Percentiles rank a stretch among this genome's conserved stretches.
Evolutionary conservation across 352 stramenopile genomes (phyloP).

Genomic region (Phytophthora sp.): DNA sequence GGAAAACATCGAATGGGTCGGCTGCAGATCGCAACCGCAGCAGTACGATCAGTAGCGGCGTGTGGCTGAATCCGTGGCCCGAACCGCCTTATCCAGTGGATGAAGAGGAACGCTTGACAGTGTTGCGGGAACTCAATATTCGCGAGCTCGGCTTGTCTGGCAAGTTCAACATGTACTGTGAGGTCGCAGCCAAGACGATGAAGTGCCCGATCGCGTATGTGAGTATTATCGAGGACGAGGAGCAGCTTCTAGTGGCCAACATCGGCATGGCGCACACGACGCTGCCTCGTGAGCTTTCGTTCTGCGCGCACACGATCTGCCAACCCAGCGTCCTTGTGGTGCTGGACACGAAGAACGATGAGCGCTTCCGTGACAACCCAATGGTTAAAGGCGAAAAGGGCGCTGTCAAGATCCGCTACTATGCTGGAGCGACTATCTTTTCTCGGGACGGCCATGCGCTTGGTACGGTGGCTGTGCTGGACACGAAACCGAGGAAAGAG

Average conservation of each 20-base stretch:
- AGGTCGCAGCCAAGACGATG: constrained; percentile 88
- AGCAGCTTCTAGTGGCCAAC: constrained; percentile 85
- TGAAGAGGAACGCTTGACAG: constrained; percentile 76
- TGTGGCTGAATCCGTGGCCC: constrained; percentile 85
- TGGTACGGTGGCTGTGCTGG: constrained; percentile 83
- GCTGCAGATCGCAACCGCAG: constrained; percentile 45
- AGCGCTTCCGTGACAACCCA: constrained; percentile 86
- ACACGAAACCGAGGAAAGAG: constrained; percentile 79
- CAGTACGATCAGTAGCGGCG: constrained; percentile 62
- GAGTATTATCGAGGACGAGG: constrained; percentile 86
- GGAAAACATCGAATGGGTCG: constrained; percentile 70
- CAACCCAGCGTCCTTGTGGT: constrained; percentile 82
- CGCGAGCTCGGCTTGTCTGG: constrained; percentile 69
- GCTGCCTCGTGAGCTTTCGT: constrained; percentile 80
- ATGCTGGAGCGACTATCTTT: constrained; percentile 85
- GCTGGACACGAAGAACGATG: constrained; percentile 86
- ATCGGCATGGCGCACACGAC: constrained; percentile 86
- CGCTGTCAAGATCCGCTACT: constrained; percentile 88
- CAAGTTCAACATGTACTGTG: constrained; percentile 91
- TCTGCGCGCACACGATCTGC: constrained; percentile 89
- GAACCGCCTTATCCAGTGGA: constrained; percentile 82
- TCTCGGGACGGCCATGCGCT: constrained; percentile 78
- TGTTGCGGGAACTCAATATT: constrained; percentile 84
- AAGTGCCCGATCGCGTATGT: constrained; percentile 88
- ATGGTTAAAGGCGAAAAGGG: constrained; percentile 89